Percentiles rank a stretch among this genome's conserved stretches.
Conservation (phyloP, 495 filamentous ascomycete genomes). For the Podospora bellae-mahoneyi region DNA sequence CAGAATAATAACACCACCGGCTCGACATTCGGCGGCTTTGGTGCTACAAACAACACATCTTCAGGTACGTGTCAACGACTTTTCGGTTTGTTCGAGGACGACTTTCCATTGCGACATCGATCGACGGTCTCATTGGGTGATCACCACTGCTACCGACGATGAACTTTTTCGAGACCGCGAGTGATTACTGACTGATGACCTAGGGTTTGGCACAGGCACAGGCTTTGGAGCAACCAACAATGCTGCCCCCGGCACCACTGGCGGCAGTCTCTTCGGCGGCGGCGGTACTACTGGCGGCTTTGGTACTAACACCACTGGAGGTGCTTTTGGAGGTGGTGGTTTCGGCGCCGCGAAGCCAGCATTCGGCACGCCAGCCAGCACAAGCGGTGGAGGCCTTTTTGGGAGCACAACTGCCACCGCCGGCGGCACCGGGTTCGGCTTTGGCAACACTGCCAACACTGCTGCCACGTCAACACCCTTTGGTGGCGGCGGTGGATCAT, state of each 20-base stretch:
- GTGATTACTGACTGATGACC: slow-evolving; percentile 12
- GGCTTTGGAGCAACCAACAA: slow-evolving; percentile 47
- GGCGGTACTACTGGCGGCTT: slow-evolving; percentile 37
- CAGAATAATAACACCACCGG: slow-evolving; percentile 54
- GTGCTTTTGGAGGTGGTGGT: slow-evolving; percentile 43
- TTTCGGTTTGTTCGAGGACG: slow-evolving; percentile 7
- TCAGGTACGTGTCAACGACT: slow-evolving; percentile 39
- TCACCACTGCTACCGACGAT: neutral
- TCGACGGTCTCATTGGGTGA: neutral
- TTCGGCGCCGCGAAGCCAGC: slow-evolving; percentile 36
- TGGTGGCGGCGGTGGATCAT: slow-evolving; percentile 40
- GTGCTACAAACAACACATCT: slow-evolving; percentile 48
- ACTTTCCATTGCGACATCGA: neutral
- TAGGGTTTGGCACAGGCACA: slow-evolving; percentile 24
- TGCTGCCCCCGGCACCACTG: slow-evolving; percentile 31
- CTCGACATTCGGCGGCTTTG: slow-evolving; percentile 55
- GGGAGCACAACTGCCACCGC: slow-evolving; percentile 38
- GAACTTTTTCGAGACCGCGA: slow-evolving; percentile 5
- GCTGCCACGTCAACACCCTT: slow-evolving; percentile 46
- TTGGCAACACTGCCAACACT: slow-evolving; percentile 46
- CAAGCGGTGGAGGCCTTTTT: slow-evolving; percentile 42
- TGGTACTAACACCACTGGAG: slow-evolving; percentile 45
- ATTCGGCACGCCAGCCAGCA: slow-evolving; percentile 32
- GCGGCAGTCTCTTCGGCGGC: slow-evolving; percentile 48
- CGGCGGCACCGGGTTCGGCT: slow-evolving; percentile 43